A percentile compares a stretch with the other conserved stretches of the same genome.
phyloP scores from a whole-genome alignment of 768 basidiomycete genomes.

The Leccinum boreale region DNA sequence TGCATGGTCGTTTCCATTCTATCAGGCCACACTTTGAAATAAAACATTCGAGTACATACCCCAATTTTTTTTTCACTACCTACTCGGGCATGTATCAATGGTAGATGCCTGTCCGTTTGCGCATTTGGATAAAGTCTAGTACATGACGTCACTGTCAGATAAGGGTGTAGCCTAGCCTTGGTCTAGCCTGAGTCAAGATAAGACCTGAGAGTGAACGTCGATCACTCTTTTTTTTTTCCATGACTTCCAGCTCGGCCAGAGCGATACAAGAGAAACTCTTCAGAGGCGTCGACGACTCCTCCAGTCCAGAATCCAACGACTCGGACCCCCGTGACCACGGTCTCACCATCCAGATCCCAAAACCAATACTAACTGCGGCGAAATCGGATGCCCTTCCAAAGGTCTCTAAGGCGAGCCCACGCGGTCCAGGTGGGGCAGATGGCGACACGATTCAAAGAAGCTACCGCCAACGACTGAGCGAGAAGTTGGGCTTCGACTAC shows the following conservation, averaged over 20 bases:
- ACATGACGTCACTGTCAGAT: slow-evolving; percentile 21
- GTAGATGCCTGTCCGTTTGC: not conserved
- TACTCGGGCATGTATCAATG: not conserved
- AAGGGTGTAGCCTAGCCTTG: slow-evolving; percentile 2
- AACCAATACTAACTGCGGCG: slow-evolving; percentile 31
- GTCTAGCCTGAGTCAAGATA: not conserved
- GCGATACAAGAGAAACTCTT: slow-evolving; percentile 77
- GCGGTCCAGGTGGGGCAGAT: slow-evolving; percentile 1
- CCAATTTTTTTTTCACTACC: slow-evolving; percentile 5
- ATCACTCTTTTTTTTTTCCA: slow-evolving; percentile 20
- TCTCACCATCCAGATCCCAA: slow-evolving; percentile 74
- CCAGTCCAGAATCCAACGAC: slow-evolving; percentile 18
- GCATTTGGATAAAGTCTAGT: slow-evolving; percentile 9
- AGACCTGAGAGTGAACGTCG: slow-evolving; percentile 3
- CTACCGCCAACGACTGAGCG: slow-evolving; percentile 65
- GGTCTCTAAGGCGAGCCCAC: slow-evolving; percentile 37
- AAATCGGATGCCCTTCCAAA: slow-evolving; percentile 42
- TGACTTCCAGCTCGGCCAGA: slow-evolving; percentile 48
- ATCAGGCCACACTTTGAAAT: slow-evolving; percentile 8
- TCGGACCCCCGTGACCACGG: slow-evolving; percentile 30
- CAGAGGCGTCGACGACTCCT: slow-evolving; percentile 36
- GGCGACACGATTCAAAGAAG: slow-evolving; percentile 22
- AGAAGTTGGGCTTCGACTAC: slow-evolving; percentile 67
- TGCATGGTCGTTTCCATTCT: slow-evolving; percentile 11
- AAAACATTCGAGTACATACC: slow-evolving; percentile 24